Percentiles rank a stretch among this genome's conserved stretches.
phyloP scores from a whole-genome alignment of 2,329 filamentous ascomycete genomes.

The Exophiala viscosa region DNA sequence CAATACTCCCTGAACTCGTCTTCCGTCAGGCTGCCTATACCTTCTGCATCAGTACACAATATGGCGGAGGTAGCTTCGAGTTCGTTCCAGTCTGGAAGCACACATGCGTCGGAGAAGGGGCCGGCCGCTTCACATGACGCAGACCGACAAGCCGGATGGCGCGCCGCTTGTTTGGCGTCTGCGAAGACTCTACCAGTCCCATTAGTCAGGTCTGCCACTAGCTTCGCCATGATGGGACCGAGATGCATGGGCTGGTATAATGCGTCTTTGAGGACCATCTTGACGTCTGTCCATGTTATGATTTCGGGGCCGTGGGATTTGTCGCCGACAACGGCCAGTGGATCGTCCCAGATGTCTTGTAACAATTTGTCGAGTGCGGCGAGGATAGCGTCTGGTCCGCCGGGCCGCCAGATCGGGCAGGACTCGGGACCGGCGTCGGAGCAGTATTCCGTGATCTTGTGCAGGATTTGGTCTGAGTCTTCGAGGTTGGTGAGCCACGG shows the following conservation, averaged over 20 bases:
- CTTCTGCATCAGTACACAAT: conserved; percentile 18
- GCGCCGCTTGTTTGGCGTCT: conserved; percentile 13
- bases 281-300: conserved; percentile 49
- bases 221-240: conserved; percentile 10
- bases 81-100: conserved; percentile 9
- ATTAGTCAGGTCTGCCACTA: conserved; percentile 14
- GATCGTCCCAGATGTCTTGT: conserved; percentile 18
- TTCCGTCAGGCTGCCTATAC: conserved; percentile 10
- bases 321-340: conserved; percentile 7
- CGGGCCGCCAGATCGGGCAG: conserved; percentile 12
- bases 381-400: conserved; percentile 16
- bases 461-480: conserved; percentile 30
- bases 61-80: conserved; percentile 14
- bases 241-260: conserved; percentile 12
- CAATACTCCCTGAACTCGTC: conserved; percentile 26
- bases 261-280: conserved; percentile 36
- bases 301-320: conserved; percentile 32
- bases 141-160: conserved; percentile 10
- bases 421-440: conserved; percentile 41
- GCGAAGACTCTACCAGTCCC: conserved; percentile 13
- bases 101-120: conserved; percentile 7
- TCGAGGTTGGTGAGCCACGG: conserved; percentile 20
- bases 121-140: conserved; percentile 5
- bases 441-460: conserved; percentile 53
- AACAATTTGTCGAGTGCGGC: conserved; percentile 20